phyloP scores from a whole-genome alignment of 2,329 filamentous ascomycete species.

The Gaeumannomyces tritici region DNA sequence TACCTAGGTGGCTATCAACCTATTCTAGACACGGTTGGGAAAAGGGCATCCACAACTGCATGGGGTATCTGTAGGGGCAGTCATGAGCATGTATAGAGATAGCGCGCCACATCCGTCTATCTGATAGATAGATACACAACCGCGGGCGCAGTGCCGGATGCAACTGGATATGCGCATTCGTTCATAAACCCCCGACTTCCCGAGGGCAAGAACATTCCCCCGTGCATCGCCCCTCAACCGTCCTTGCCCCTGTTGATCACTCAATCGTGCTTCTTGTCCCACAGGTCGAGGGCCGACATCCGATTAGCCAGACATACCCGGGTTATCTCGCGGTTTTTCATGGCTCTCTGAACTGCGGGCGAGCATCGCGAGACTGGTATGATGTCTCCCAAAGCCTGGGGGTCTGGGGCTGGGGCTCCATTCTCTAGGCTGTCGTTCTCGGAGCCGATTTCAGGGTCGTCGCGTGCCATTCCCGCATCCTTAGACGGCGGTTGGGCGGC shows the following conservation, averaged over 20 bases:
- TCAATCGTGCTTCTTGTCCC: not conserved
- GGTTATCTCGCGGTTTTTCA: not conserved
- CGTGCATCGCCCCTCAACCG: not conserved
- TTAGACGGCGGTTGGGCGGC: not conserved
- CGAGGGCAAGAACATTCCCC: not conserved
- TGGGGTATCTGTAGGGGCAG: not conserved
- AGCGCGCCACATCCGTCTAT: not conserved
- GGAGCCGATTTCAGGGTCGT: not conserved
- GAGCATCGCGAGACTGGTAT: not conserved
- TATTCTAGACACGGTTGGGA: not conserved
- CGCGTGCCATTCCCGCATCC: too few species aligned
- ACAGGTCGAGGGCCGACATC: not conserved
- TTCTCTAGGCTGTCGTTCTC: not conserved
- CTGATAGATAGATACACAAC: not conserved
- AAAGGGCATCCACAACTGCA: not conserved
- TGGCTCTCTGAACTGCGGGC: not conserved
- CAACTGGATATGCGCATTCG: not conserved
- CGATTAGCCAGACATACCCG: not conserved
- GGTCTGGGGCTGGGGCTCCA: not conserved
- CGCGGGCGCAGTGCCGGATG: too few species aligned
- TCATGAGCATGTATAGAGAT: not conserved
- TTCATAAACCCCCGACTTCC: not conserved
- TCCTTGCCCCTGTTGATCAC: not conserved
- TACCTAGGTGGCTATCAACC: too few species aligned
- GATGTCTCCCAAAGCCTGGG: not conserved